phyloP scores from a whole-genome alignment of 257 asterid species.

The Solanum microdontum region DNA sequence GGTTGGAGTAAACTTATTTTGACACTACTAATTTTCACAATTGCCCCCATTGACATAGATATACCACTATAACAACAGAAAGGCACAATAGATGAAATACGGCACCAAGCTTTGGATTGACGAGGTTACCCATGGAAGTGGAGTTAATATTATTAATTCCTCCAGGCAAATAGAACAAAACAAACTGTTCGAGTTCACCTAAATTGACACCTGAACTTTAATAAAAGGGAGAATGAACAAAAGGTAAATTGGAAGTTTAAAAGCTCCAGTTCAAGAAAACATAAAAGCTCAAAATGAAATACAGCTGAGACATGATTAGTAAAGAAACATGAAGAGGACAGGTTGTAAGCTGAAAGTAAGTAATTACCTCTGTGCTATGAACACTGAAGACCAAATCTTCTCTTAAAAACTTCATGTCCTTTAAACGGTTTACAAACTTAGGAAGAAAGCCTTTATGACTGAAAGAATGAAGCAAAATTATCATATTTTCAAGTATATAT shows the following conservation, averaged over 20 bases:
- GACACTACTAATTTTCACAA: not conserved
- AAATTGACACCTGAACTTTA: not conserved
- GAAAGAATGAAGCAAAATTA: constrained; percentile 6
- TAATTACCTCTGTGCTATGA: constrained; percentile 84
- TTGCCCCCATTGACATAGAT: not conserved
- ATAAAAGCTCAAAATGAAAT: not conserved
- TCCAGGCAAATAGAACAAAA: not conserved
- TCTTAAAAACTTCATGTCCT: constrained; percentile 66
- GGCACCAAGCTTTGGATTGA: not conserved
- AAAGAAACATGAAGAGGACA: not conserved
- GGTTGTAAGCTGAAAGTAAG: not conserved
- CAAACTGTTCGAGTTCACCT: not conserved
- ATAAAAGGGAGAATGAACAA: not conserved
- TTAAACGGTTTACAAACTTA: constrained; percentile 51
- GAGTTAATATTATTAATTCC: not conserved
- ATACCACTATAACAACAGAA: not conserved
- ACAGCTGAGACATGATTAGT: not conserved
- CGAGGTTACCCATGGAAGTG: not conserved
- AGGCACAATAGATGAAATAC: not conserved
- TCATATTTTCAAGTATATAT: not conserved
- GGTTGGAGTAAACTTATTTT: not conserved
- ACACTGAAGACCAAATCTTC: constrained; percentile 71
- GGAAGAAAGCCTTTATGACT: constrained; percentile 90
- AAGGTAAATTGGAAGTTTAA: not conserved
- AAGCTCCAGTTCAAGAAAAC: not conserved